phyloP scores from a whole-genome alignment of 1,284 basidiomycete genomes.

The Pulveroboletus ridleyi region DNA sequence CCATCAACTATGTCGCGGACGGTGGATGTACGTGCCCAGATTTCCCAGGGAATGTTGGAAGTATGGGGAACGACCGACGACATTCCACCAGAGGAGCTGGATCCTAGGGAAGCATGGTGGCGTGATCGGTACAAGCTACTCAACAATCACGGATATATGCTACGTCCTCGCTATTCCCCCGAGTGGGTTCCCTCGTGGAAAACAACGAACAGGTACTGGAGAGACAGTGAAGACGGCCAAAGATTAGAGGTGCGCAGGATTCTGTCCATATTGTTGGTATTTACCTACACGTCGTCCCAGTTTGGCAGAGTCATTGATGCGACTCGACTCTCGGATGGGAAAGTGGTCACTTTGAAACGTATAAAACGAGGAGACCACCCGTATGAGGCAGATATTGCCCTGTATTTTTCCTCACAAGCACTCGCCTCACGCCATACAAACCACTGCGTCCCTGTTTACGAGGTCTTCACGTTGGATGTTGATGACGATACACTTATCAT shows the following conservation, averaged over 20 bases:
- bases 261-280: conserved; percentile 35
- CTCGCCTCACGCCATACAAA: conserved; percentile 31
- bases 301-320: conserved; percentile 36
- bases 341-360: conserved; percentile 38
- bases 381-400: conserved; percentile 35
- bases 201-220: conserved; percentile 12
- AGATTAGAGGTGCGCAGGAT: conserved; percentile 15
- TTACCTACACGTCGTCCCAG: conserved; percentile 23
- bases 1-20: not conserved
- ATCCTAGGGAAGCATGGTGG: conserved; percentile 19
- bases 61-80: conserved; percentile 3
- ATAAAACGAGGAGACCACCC: conserved; percentile 16
- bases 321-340: conserved; percentile 35
- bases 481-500: conserved; percentile 29
- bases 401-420: conserved; percentile 25
- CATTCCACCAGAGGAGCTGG: conserved; percentile 9
- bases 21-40: conserved; percentile 5
- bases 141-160: conserved; percentile 38
- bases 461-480: conserved; percentile 26
- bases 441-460: conserved; percentile 44
- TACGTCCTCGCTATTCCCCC: conserved; percentile 42
- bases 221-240: conserved; percentile 22
- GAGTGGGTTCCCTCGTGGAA: conserved; percentile 44
- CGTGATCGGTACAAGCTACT: conserved; percentile 8
- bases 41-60: not conserved